Evolutionary conservation across 257 asterid species (phyloP), one percentile per base, ranked within the genome.

Genomic region (Handroanthus guayacan): DNA sequence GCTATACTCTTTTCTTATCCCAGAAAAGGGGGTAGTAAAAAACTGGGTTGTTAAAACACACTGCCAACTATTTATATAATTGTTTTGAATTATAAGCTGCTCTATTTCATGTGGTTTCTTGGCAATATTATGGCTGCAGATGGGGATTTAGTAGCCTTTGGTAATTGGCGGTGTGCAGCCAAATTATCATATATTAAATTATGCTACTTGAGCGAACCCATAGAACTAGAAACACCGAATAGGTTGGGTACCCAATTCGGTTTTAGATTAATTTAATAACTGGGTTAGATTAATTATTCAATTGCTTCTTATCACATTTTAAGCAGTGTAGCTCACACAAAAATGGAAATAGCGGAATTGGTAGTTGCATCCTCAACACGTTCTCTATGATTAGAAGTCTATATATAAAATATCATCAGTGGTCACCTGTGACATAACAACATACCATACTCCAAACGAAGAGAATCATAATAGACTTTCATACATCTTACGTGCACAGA

Each of bases 311-410:
- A 41, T 25, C 72, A 67, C 44, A 50, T 20, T 69, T 51, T 67
- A 14, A 11, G 73, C 73, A 12, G 45, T 68, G 73, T 68, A 47
- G 9, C 73, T 48, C 43, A 20, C 45, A 68, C 5, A 13, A 48
- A 48, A 31, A 5, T 52, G 4, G 43, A 2, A 14, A 47, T 68
- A 12, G 43, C 41, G 6, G 12, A 5, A 18, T 18, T 31, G 31
- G 4, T 9, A 67, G 48, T 48, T n/a, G 31, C 14, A n/a, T 68
- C 50, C 10, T 54, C 1, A 36, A n/a, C 45, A 48, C 31, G 37
- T 41, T 50, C 7, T 13, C 3, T 69, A 10, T 69, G 39, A 48
- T 8, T 36, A 36, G 36, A 11, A 69, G 37, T 48, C 25, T 2
- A 55, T 55, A 55, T 0, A 55, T 20, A 55, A 16, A 55, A 18